Percentiles rank a stretch among this genome's conserved stretches.
These are phyloP conservation scores for Phytopythium oedochilum DNA, from an alignment of 352 stramenopile species.

Conservation along the genomic window DNA sequence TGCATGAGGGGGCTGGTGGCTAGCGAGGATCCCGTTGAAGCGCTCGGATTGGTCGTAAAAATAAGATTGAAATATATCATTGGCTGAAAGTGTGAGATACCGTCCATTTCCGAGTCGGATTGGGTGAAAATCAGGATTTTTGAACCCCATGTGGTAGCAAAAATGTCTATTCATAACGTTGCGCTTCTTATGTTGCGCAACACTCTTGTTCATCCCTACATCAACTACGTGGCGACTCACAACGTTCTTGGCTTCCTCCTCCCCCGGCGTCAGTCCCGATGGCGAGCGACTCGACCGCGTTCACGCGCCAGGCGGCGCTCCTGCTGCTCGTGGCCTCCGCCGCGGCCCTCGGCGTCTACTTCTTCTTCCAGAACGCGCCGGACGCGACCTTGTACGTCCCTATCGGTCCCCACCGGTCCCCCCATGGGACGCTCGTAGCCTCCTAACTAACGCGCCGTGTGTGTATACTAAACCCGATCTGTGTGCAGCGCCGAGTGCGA, in stretches of 20 bases:
- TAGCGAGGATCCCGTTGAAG: not conserved
- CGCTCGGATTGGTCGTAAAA: no score
- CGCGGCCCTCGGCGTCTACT: constrained; percentile 41
- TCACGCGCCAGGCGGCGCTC: constrained; percentile 22
- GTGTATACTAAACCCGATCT: not conserved
- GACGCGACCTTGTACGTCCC: constrained; percentile 61
- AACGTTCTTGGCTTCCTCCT: not conserved
- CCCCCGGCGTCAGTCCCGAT: not conserved
- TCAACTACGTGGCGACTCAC: no score
- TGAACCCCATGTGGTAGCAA: no score
- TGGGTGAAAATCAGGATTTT: not conserved
- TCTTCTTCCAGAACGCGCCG: constrained; percentile 67
- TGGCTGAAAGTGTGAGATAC: no score
- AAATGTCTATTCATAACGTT: no score
- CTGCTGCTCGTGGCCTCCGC: constrained; percentile 38
- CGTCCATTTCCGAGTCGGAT: not conserved
- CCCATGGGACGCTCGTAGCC: not conserved
- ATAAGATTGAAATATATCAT: no score
- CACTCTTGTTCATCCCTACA: no score
- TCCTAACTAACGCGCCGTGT: not conserved
- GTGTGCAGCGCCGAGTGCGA: constrained; percentile 46
- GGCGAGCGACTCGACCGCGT: not conserved
- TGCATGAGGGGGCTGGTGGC: not conserved
- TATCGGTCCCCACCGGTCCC: not conserved
- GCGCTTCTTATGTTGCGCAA: not conserved